Conservation (phyloP, 768 basidiomycete species). For the Sutorius australiensis region DNA sequence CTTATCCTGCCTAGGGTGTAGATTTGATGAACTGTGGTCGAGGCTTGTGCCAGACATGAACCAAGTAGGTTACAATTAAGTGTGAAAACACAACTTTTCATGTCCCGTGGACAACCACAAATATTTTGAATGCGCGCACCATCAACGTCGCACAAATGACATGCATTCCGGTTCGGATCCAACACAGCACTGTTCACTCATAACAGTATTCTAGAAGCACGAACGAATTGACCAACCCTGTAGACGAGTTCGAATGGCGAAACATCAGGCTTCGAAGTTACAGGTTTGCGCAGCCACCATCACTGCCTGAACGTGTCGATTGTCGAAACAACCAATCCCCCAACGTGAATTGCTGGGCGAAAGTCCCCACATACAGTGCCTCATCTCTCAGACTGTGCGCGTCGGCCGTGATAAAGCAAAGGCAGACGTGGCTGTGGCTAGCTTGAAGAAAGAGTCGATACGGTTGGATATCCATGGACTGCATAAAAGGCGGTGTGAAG, state of each 20-base stretch:
- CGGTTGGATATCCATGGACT: neutral
- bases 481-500: neutral
- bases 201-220: neutral
- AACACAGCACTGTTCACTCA: neutral
- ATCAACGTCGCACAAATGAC: too few relatives aligned
- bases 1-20: too few relatives aligned
- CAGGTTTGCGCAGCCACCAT: neutral
- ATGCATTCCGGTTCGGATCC: too few relatives aligned
- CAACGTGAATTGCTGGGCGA: neutral
- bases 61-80: too few relatives aligned
- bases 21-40: too few relatives aligned
- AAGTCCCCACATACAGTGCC: neutral
- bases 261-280: neutral
- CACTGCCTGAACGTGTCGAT: neutral
- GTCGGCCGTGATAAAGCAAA: neutral
- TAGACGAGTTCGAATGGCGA: neutral
- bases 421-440: neutral
- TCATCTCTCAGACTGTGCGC: neutral
- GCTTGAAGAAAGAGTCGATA: neutral
- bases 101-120: too few relatives aligned
- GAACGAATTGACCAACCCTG: neutral
- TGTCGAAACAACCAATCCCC: neutral
- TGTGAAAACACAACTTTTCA: too few relatives aligned
- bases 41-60: too few relatives aligned
- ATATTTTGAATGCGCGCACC: too few relatives aligned